Evolutionary conservation across 2,329 filamentous ascomycete species (phyloP), one percentile per base, ranked within the genome.

Genomic region (Ceratocystis smalleyi): DNA sequence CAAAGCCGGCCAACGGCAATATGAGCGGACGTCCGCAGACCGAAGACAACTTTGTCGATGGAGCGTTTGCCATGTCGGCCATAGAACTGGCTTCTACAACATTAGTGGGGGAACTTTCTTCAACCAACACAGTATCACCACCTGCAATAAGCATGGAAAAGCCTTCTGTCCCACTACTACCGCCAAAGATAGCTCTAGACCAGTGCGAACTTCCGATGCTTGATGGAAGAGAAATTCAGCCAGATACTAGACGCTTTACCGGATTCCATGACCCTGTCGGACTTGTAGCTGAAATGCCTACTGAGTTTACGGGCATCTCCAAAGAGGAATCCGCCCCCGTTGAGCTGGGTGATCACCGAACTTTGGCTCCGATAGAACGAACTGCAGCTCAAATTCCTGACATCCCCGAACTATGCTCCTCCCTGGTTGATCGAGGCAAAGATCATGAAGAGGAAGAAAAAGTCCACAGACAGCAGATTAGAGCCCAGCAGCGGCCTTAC

Each of bases 231-330:
- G 71, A 74, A 66, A 67, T 73, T 24, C 69, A 72, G 15, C 69
- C 71, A 30, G 73, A n/a, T 12, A 65, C 68, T 15, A 69, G 70
- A 6, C 59, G 59, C 27, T 30, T 54, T 8, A n/a, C 59, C 5
- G 2, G 10, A 8, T 32, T 27, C 32, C 74, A 71, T 15, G 71
- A 77, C 43, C 77, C 78, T 0, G 72, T 79, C 1, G 78, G 78
- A 0, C 49, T 75, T 17, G 71, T 81, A 24, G 75, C 78, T 2
- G 79, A 81, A 69, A 76, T 81, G 72, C 69, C 76, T 4, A 79
- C 77, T 8, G 74, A 76, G 19, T 69, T 74, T 24, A 79, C 78
- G 0, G 73, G 72, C 0, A 68, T 67, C 6, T 75, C 78, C 5
- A 70, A 70, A 0, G 72, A 76, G 5, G 78, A 81, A 67, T 71